Conservation (phyloP, 164 flowering plant species). For the Vitis cinerea region DNA sequence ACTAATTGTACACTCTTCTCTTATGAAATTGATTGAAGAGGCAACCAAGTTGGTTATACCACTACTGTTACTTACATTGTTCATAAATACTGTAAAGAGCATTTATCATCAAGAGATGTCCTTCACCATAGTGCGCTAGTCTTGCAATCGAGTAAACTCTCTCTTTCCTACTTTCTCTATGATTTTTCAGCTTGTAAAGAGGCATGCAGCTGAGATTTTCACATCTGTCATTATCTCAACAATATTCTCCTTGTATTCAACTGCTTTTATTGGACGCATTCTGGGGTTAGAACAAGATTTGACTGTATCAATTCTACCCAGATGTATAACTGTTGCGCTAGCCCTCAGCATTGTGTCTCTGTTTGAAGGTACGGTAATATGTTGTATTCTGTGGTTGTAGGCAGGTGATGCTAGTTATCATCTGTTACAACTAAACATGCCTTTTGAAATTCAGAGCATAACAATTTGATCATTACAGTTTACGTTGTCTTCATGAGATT, state of each 20-base stretch:
- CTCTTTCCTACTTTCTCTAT: background rate
- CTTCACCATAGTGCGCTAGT: background rate
- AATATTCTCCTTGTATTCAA: slow-evolving; percentile 89
- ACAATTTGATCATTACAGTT: background rate
- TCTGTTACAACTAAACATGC: background rate
- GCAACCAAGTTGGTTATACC: too few relatives aligned
- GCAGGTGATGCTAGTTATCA: background rate
- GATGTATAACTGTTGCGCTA: slow-evolving; percentile 95
- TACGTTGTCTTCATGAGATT: too few relatives aligned
- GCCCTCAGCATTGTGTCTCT: slow-evolving; percentile 96
- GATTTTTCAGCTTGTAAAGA: slow-evolving; percentile 77
- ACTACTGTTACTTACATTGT: too few relatives aligned
- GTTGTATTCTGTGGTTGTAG: background rate
- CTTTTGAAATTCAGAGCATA: background rate
- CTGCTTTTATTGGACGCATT: slow-evolving; percentile 84
- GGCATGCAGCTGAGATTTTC: slow-evolving; percentile 98
- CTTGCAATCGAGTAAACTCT: background rate
- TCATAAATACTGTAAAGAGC: background rate
- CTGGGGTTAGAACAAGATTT: slow-evolving; percentile 71
- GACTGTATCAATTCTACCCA: slow-evolving; percentile 84
- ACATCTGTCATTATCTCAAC: slow-evolving; percentile 78
- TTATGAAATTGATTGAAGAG: too few relatives aligned
- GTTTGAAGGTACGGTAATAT: slow-evolving; percentile 69
- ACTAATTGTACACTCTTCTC: too few relatives aligned
- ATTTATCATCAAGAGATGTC: background rate